These are phyloP conservation scores for Begonia fuchsioides DNA, from an alignment of 306 rosid species.

Conservation along the genomic window DNA sequence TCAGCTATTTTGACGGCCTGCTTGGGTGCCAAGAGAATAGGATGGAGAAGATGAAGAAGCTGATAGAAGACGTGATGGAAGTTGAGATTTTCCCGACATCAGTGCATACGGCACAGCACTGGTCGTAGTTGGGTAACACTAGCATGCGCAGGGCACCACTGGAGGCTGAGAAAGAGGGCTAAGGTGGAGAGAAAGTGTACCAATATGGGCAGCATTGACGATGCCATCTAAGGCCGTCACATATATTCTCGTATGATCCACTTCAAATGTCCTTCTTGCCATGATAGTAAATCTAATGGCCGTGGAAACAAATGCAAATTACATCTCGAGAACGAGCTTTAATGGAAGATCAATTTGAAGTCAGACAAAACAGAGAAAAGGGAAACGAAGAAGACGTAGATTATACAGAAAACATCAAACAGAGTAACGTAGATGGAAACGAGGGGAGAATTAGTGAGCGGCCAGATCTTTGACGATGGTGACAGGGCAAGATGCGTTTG, in stretches of 20 bases:
- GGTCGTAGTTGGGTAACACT: constrained; percentile 32
- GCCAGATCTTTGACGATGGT: constrained; percentile 23
- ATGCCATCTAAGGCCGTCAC: constrained; percentile 74
- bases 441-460: too few relatives aligned
- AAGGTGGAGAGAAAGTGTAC: constrained; percentile 76
- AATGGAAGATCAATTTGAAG: too few relatives aligned
- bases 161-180: constrained; percentile 72
- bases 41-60: constrained; percentile 92
- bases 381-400: too few relatives aligned
- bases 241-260: constrained; percentile 43
- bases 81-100: constrained; percentile 34
- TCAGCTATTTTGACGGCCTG: constrained; percentile 39
- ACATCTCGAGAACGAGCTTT: background rate
- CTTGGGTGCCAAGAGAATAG: constrained; percentile 58
- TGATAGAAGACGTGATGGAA: constrained; percentile 69
- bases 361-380: too few relatives aligned
- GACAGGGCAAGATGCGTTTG: constrained; percentile 34
- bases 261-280: constrained; percentile 26
- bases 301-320: background rate
- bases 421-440: too few relatives aligned
- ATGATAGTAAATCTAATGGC: too few relatives aligned
- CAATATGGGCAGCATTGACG: constrained; percentile 70
- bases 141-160: too few relatives aligned
- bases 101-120: constrained; percentile 31
- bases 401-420: too few relatives aligned